phyloP scores from a whole-genome alignment of 768 basidiomycete species.

The Leccinellum albellum region DNA sequence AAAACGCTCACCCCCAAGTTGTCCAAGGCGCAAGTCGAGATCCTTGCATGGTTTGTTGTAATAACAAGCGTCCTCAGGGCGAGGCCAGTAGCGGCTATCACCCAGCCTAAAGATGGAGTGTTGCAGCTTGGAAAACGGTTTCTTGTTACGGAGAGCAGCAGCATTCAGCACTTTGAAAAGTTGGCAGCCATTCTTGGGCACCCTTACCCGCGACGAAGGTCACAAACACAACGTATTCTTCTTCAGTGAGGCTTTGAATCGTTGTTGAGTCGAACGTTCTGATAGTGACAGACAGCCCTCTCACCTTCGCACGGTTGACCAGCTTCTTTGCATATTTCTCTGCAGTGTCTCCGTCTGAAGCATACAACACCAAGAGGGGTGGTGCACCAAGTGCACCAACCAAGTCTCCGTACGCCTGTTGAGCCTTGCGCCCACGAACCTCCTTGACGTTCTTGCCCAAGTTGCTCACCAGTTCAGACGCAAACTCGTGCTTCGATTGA shows the following conservation, averaged over 20 bases:
- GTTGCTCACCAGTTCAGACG: conserved; percentile 77
- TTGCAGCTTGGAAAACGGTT: conserved; percentile 58
- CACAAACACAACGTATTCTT: conserved; percentile 76
- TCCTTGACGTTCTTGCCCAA: conserved; percentile 82
- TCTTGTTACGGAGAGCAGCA: conserved; percentile 46
- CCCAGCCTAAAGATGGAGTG: conserved; percentile 92
- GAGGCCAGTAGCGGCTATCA: conserved; percentile 99
- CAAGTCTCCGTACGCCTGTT: conserved; percentile 80
- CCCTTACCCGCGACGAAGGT: conserved; percentile 96
- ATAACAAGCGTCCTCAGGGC: conserved; percentile 93
- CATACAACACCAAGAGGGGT: conserved; percentile 85
- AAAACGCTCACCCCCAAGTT: conserved; percentile 76
- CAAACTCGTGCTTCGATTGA: conserved; percentile 73
- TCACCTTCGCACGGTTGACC: conserved; percentile 72
- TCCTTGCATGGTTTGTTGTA: conserved; percentile 98
- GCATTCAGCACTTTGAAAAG: conserved; percentile 85
- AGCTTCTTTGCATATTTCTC: conserved; percentile 95
- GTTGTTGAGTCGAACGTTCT: conserved; percentile 79
- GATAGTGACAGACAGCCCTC: conserved; percentile 75
- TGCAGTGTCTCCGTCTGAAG: conserved; percentile 92
- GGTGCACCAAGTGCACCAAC: conserved; percentile 84
- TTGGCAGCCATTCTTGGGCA: conserved; percentile 88
- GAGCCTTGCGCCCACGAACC: conserved; percentile 75
- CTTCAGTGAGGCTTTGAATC: conserved; percentile 68
- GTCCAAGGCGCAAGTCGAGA: conserved; percentile 73